These are phyloP conservation scores for Cryptomeria japonica DNA, from an alignment of 75 land plant species.

Conservation along the genomic window DNA sequence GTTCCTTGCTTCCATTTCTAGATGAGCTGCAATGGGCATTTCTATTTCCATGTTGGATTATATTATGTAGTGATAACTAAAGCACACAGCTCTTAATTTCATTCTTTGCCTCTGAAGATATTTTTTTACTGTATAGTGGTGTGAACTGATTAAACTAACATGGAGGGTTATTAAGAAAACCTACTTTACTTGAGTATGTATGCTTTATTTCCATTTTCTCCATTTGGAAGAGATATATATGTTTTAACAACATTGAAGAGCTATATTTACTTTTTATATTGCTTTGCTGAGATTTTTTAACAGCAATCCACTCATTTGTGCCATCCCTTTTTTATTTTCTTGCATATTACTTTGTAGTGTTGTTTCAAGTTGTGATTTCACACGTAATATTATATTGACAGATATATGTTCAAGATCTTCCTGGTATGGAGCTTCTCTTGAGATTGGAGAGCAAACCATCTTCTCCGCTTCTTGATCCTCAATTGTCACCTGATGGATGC, in stretches of 20 bases:
- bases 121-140: no score
- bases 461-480: constrained; percentile 94
- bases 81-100: no score
- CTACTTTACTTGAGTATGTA: not conserved
- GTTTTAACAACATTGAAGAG: not conserved
- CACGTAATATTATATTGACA: constrained; percentile 23
- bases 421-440: constrained; percentile 57
- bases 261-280: not conserved
- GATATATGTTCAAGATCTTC: constrained; percentile 82
- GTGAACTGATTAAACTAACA: no score
- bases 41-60: no score
- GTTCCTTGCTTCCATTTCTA: no score
- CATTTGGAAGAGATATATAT: not conserved
- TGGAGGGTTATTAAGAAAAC: not conserved
- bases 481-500: constrained; percentile 87
- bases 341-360: not conserved
- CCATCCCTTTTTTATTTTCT: not conserved
- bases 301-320: not conserved
- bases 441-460: constrained; percentile 55
- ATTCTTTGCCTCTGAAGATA: no score
- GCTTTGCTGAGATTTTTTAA: not conserved
- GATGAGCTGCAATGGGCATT: no score
- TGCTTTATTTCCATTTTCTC: not conserved
- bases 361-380: not conserved
- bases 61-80: no score